Evolutionary conservation across 768 basidiomycete species (phyloP).

Genomic region (Mycena epipterygia): DNA sequence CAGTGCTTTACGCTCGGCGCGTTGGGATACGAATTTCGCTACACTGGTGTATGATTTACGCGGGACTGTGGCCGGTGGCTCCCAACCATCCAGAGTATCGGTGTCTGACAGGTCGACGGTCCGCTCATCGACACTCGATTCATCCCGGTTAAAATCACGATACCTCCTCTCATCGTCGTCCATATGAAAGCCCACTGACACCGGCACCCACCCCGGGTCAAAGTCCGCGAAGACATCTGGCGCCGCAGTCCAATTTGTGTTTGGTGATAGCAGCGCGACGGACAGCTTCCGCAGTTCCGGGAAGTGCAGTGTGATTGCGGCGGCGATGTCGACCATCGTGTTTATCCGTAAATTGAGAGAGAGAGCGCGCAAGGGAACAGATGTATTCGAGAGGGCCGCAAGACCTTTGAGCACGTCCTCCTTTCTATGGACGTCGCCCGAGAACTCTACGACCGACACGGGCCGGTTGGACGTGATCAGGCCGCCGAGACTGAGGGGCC

Average conservation of each 20-base stretch:
- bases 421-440: background rate
- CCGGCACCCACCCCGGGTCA: too few species aligned
- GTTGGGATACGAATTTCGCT: too few species aligned
- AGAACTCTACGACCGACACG: background rate
- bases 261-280: background rate
- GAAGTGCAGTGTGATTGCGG: background rate
- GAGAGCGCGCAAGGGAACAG: background rate
- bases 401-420: background rate
- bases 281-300: background rate
- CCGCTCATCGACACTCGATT: too few species aligned
- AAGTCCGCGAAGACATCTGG: background rate
- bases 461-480: background rate
- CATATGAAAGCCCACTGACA: too few species aligned
- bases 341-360: background rate
- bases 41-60: too few species aligned
- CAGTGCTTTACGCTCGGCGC: too few species aligned
- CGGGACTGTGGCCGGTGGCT: too few species aligned
- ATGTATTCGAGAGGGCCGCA: background rate
- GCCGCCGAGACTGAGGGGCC: background rate
- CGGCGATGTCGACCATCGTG: background rate
- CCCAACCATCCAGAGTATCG: too few species aligned
- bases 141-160: too few species aligned
- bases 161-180: too few species aligned
- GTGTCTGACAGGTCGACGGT: too few species aligned
- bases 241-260: background rate